These are phyloP conservation scores for Apiotrichum sp. DNA, from an alignment of 1,284 basidiomycete genomes.

Conservation along the genomic window DNA sequence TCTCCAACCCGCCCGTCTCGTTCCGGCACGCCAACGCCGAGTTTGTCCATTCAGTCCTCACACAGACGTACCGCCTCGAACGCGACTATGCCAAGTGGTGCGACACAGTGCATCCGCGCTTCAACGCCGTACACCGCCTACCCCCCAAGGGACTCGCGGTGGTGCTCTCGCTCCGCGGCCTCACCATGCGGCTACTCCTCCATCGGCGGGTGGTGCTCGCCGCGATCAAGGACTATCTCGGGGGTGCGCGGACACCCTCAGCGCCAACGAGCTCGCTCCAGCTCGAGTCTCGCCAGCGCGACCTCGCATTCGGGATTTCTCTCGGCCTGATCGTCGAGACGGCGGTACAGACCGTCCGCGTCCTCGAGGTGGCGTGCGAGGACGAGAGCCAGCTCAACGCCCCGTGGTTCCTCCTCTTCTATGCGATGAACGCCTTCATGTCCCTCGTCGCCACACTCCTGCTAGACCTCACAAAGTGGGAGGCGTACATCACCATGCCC, in stretches of 20 bases:
- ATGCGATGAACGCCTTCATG: slow-evolving; percentile 22
- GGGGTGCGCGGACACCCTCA: background rate
- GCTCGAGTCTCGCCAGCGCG: slow-evolving; percentile 10
- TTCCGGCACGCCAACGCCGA: background rate
- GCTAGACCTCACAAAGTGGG: slow-evolving; percentile 16
- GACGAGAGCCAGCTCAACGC: slow-evolving; percentile 4
- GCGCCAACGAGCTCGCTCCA: background rate
- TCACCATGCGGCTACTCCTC: slow-evolving; percentile 17
- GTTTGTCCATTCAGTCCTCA: slow-evolving; percentile 2
- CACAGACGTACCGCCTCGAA: slow-evolving; percentile 11
- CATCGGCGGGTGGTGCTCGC: slow-evolving; percentile 19
- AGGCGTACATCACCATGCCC: slow-evolving; percentile 9
- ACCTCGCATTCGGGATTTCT: slow-evolving; percentile 14
- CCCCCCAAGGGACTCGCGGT: background rate
- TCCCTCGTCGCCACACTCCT: slow-evolving; percentile 17
- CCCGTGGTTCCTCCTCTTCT: slow-evolving; percentile 22
- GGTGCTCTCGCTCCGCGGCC: slow-evolving; percentile 13
- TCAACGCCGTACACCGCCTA: background rate
- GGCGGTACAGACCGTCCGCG: slow-evolving; percentile 8
- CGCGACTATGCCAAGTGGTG: slow-evolving; percentile 17
- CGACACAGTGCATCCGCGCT: slow-evolving; percentile 2
- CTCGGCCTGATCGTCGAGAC: slow-evolving; percentile 15
- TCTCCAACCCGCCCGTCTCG: slow-evolving; percentile 6
- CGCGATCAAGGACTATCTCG: slow-evolving; percentile 9
- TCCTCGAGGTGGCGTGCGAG: slow-evolving; percentile 1